These are phyloP conservation scores for Pythium inflatum DNA, from an alignment of 352 stramenopile genomes.

Conservation along the genomic window DNA sequence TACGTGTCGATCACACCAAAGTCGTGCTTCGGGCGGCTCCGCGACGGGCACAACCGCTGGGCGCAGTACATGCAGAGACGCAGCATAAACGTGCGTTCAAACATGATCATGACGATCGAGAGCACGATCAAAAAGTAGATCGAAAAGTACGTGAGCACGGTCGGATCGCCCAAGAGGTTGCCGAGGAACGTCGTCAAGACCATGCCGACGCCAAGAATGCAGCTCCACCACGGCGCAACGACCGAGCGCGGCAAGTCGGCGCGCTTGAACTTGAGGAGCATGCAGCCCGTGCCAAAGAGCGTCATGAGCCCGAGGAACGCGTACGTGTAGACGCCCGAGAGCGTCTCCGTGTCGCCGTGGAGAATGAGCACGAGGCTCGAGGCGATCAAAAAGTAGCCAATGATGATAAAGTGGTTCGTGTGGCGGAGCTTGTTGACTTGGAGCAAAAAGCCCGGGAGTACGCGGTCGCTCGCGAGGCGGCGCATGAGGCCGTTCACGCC, in stretches of 20 bases:
- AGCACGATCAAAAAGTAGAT: constrained; percentile 88
- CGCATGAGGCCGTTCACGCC: constrained; percentile 91
- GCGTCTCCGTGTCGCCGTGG: constrained; percentile 89
- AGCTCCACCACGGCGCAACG: constrained; percentile 88
- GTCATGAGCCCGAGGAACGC: constrained; percentile 95
- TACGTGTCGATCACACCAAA: constrained; percentile 38
- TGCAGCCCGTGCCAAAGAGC: constrained; percentile 92
- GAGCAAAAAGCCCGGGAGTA: constrained; percentile 83
- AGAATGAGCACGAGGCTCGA: constrained; percentile 91
- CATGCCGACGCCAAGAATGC: constrained; percentile 77
- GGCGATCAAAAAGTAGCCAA: constrained; percentile 89
- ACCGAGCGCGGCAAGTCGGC: constrained; percentile 86
- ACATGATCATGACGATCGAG: constrained; percentile 86
- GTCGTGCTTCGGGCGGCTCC: constrained; percentile 33
- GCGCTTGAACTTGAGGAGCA: constrained; percentile 96
- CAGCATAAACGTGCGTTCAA: constrained; percentile 87
- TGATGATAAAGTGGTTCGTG: constrained; percentile 93
- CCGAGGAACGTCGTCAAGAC: constrained; percentile 86
- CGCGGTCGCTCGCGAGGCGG: constrained; percentile 91
- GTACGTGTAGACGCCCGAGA: constrained; percentile 95
- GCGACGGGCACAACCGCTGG: constrained; percentile 77
- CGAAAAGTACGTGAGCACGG: constrained; percentile 88
- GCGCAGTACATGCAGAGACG: constrained; percentile 82
- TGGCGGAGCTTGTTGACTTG: constrained; percentile 78
- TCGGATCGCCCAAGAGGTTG: constrained; percentile 86